phyloP scores from a whole-genome alignment of 202 grass and related monocot genomes.

The Musa balbisiana region DNA sequence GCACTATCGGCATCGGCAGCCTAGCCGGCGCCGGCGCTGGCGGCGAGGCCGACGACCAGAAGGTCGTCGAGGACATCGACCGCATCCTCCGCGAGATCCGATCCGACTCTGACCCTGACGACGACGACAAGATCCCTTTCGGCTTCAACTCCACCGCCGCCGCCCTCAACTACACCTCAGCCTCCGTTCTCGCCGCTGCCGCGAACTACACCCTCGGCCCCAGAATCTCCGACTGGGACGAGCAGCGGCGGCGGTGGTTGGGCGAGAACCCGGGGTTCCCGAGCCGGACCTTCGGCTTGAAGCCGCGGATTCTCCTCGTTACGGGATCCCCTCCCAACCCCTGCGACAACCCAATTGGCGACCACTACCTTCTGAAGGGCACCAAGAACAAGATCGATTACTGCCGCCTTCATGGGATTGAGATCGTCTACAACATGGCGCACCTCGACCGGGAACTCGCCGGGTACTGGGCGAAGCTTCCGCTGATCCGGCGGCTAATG shows the following conservation, averaged over 20 bases:
- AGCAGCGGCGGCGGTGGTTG: conserved; percentile 1
- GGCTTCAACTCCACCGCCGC: background rate
- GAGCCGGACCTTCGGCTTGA: background rate
- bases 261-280: conserved; percentile 8
- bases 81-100: conserved; percentile 9
- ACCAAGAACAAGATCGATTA: conserved; percentile 23
- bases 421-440: conserved; percentile 17
- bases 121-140: background rate
- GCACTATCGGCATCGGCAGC: background rate
- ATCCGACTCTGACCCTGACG: background rate
- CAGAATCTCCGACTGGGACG: conserved; percentile 23
- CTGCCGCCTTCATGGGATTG: conserved; percentile 11
- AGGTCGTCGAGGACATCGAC: conserved; percentile 13
- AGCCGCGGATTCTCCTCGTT: conserved; percentile 16
- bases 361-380: conserved; percentile 16
- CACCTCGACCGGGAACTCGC: conserved; percentile 7
- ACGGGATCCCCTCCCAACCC: conserved; percentile 11
- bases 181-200: background rate
- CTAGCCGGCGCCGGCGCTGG: background rate
- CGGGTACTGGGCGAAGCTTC: conserved; percentile 14
- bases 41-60: background rate
- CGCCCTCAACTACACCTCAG: background rate
- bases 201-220: conserved; percentile 7
- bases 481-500: conserved; percentile 7
- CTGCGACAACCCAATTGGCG: conserved; percentile 4